Conservation (phyloP, 2,329 filamentous ascomycete species). For the Exophiala oligosperma region DNA sequence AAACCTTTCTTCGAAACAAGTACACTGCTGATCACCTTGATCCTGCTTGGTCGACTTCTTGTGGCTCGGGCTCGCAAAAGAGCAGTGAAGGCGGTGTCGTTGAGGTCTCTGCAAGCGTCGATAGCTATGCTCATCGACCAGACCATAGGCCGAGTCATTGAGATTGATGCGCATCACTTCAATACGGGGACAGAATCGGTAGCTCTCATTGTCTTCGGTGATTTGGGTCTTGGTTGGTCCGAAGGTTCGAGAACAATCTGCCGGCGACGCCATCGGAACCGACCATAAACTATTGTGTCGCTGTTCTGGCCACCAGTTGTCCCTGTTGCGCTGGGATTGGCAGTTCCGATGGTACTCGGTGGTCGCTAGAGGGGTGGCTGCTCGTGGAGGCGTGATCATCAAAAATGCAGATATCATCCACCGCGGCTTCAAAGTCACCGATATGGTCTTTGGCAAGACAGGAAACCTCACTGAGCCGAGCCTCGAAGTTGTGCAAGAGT, state of each 20-base stretch:
- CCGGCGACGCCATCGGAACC: conserved; percentile 52
- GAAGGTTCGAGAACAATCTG: conserved; percentile 37
- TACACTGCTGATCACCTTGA: conserved; percentile 54
- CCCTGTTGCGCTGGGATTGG: conserved; percentile 73
- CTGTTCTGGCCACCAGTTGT: conserved; percentile 72
- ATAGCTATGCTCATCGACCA: conserved; percentile 55
- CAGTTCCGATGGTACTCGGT: conserved; percentile 76
- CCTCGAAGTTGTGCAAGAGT: conserved; percentile 40
- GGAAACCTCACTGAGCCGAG: conserved; percentile 68
- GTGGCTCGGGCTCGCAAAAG: conserved; percentile 49
- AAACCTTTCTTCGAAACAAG: conserved; percentile 57
- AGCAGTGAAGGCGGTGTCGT: conserved; percentile 52
- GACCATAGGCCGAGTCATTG: conserved; percentile 36
- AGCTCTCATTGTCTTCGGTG: conserved; percentile 59
- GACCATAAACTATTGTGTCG: conserved; percentile 70
- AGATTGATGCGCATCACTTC: conserved; percentile 67
- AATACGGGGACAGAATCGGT: conserved; percentile 69
- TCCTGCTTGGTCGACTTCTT: conserved; percentile 52
- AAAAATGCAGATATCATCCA: conserved; percentile 67
- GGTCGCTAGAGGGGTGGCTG: conserved; percentile 68
- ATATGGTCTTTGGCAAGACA: conserved; percentile 79
- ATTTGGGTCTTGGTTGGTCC: conserved; percentile 64
- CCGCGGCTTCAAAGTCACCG: conserved; percentile 58
- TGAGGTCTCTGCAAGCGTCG: conserved; percentile 57
- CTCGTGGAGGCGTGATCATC: conserved; percentile 66